Base-by-base conservation (phyloP, 805 yeast genomes). In the Kodamaea lidongshanica region DNA sequence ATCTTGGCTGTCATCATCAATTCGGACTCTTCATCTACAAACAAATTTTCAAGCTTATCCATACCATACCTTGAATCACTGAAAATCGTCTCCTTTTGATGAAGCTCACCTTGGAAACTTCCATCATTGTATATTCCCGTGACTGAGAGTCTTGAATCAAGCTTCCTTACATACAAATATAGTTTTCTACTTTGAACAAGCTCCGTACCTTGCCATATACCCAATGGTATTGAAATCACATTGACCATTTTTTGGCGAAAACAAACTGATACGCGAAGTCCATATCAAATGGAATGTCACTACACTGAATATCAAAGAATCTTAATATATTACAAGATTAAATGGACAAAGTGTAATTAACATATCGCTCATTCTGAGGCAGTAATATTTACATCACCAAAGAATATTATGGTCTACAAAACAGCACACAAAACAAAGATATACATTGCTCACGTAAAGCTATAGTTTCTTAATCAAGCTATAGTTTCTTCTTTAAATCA, bases 121-220 rank as follows among this genome's bases (percentile, higher is more conserved):
- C 55, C 56, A 25, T 46, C 52, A 18, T 38, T 41, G 27, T 42
- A 41, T 3, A 40, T 34, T 4, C 46, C 51, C 4, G 42, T 37
- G 6, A 50, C 23, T 6, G 40, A 37, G 6, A 47, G 27, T 22
- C 16, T n/a, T 2, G 16, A 22, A 4, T 14, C 28, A 12, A 16
- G 16, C 7, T 15, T 21, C 26, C 12, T 24, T 7, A 40, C 33
- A 33, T 47, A 47, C 13, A 46, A 18, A 36, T 42, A 52, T 10
- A 50, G 25, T n/a, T 13, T 27, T 5, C 48, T 28, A 6, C 24
- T 33, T 21, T 43, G 39, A n/a, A 50, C 39, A 20, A 37, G 14
- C 10, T 26, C 25, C 10, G 36, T 27, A 7, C 20, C 30, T 32
- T 50, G 50, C 24, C 44, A 49, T 3, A 52, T 42, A 4, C 27